Percentiles rank a stretch among this genome's conserved stretches.
phyloP scores from a whole-genome alignment of 139 green algal species.

The Pycnococcus provasolii region DNA sequence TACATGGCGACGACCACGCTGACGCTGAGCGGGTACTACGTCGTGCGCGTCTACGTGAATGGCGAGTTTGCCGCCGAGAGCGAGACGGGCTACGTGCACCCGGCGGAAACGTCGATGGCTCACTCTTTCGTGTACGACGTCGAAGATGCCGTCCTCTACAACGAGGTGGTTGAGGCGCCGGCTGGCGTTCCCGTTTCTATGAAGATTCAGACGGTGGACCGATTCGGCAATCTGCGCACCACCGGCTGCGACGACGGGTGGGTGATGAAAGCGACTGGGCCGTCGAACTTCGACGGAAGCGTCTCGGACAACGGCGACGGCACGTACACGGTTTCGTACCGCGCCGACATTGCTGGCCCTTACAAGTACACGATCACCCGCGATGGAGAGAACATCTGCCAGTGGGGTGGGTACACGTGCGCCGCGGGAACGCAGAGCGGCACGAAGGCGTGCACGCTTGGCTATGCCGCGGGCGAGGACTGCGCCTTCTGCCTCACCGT shows the following conservation, averaged over 20 bases:
- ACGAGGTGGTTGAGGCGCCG: conserved; percentile 5
- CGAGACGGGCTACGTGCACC: conserved; percentile 28
- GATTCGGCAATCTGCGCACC: conserved; percentile 26
- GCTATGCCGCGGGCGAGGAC: neutral
- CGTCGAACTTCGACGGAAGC: conserved; percentile 11
- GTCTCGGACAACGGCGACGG: conserved; percentile 21
- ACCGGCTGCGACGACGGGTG: conserved; percentile 5
- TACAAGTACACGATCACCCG: conserved; percentile 19
- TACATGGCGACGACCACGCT: conserved; percentile 19
- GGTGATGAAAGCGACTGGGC: conserved; percentile 11
- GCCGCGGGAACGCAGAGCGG: conserved; percentile 2
- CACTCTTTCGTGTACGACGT: conserved; percentile 9
- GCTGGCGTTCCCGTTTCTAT: conserved; percentile 25
- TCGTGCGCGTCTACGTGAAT: conserved; percentile 16
- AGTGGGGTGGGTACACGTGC: conserved; percentile 22
- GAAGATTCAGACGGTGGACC: conserved; percentile 25
- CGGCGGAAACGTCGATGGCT: neutral
- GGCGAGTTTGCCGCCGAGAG: conserved; percentile 1
- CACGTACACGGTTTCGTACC: conserved; percentile 25
- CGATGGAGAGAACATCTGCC: conserved; percentile 9
- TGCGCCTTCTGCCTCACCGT: conserved; percentile 21
- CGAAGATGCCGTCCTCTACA: conserved; percentile 3
- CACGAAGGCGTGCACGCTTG: conserved; percentile 11
- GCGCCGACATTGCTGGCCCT: conserved; percentile 11
- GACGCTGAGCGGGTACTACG: conserved; percentile 23